A percentile compares a stretch with the other conserved stretches of the same genome.
Evolutionary conservation across 805 yeast genomes (phyloP).

Genomic region (Starmerella vaccinii): DNA sequence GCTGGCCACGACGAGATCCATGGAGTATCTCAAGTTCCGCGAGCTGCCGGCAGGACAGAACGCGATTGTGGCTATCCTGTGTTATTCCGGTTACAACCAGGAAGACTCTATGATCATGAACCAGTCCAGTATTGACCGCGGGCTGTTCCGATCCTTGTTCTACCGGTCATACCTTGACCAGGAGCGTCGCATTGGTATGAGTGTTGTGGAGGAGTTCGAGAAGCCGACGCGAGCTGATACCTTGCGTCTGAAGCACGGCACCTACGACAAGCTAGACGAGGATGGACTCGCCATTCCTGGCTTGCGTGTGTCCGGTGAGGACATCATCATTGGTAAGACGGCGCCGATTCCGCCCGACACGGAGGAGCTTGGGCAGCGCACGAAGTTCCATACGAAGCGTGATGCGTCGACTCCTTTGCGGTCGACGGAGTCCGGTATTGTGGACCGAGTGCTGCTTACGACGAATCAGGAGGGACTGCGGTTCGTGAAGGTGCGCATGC

Average conservation of each 20-base stretch:
- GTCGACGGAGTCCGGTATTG: slow-evolving; percentile 95
- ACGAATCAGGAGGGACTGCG: slow-evolving; percentile 97
- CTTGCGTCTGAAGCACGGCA: slow-evolving; percentile 90
- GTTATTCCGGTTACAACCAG: slow-evolving; percentile 97
- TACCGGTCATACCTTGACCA: slow-evolving; percentile 98
- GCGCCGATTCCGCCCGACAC: slow-evolving; percentile 99
- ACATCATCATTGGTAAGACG: slow-evolving; percentile 95
- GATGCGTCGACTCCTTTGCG: slow-evolving; percentile 97
- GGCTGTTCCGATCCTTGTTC: slow-evolving; percentile 87
- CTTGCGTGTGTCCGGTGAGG: slow-evolving; percentile 97
- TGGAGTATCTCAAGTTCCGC: slow-evolving; percentile 95
- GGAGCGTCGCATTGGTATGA: slow-evolving; percentile 97
- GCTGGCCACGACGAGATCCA: slow-evolving; percentile 91
- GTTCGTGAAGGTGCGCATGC: slow-evolving; percentile 95
- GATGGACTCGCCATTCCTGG: slow-evolving; percentile 98
- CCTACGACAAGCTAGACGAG: slow-evolving; percentile 94
- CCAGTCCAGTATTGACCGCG: slow-evolving; percentile 94
- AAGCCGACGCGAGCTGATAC: slow-evolving; percentile 94
- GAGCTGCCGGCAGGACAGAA: slow-evolving; percentile 99
- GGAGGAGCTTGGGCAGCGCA: slow-evolving; percentile 96
- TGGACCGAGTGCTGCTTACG: slow-evolving; percentile 91
- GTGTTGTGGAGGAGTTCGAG: slow-evolving; percentile 94
- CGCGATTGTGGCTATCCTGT: slow-evolving; percentile 94
- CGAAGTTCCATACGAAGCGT: slow-evolving; percentile 95
- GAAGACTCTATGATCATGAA: slow-evolving; percentile 99